These are phyloP conservation scores for Plasmodium gaboni DNA, from an alignment of 169 alveolate species.

Conservation along the genomic window DNA sequence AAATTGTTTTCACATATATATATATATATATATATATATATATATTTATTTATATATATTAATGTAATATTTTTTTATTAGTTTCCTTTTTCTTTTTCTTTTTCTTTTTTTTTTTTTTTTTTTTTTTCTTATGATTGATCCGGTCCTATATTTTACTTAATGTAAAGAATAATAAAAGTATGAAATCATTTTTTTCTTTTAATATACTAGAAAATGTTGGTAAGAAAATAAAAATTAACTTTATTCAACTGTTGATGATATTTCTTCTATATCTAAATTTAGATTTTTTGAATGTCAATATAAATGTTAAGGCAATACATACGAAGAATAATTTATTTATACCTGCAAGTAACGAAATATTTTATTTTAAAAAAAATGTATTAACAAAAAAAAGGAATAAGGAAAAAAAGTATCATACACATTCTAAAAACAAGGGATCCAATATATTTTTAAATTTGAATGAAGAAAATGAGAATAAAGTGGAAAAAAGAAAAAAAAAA, in stretches of 20 bases:
- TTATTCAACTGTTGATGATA: conserved; percentile 24
- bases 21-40: too few relatives aligned
- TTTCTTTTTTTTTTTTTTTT: neutral
- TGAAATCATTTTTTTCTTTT: conserved; percentile 31
- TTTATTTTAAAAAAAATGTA: conserved; percentile 20
- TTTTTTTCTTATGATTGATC: neutral
- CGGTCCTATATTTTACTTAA: neutral
- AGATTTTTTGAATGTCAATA: conserved; percentile 3
- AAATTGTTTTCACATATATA: too few relatives aligned
- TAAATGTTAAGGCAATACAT: neutral
- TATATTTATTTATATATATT: too few relatives aligned
- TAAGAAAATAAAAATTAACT: conserved; percentile 47
- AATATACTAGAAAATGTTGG: conserved; percentile 47
- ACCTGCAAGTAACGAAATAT: conserved; percentile 14
- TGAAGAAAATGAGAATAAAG: neutral
- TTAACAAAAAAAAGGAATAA: conserved; percentile 3
- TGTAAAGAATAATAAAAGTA: conserved; percentile 7
- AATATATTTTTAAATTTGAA: neutral
- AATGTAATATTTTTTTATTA: too few relatives aligned
- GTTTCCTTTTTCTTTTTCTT: neutral
- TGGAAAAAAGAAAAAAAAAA: neutral
- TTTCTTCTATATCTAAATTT: conserved; percentile 10
- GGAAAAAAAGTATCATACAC: neutral
- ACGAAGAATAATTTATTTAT: conserved; percentile 22
- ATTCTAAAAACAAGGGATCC: neutral